Base-by-base conservation (phyloP, 2,329 filamentous ascomycete genomes). In the Cordyceps tenuipes region DNA sequence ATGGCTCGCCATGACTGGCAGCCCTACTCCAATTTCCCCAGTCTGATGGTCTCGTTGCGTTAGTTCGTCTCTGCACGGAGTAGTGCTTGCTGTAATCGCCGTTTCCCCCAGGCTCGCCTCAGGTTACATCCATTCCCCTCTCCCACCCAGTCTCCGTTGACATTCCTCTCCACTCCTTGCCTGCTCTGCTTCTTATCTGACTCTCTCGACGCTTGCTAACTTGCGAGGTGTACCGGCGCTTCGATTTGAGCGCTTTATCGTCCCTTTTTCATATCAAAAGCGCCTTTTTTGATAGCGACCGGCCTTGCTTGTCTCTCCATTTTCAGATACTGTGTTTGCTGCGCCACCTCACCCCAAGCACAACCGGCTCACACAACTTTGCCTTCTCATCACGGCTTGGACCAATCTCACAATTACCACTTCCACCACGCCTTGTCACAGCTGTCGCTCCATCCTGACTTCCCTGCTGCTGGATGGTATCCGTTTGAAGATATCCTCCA, bases 101-200 rank as follows among this genome's bases (percentile, higher is more conserved):
- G 21, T 52, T 52, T 8, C 23, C 55, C 63, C 62, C 62, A 61
- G 34, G 65, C 61, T 59, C 62, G 59, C 63, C 58, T 63, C 61
- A 63, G 64, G 65, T 67, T 66, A 60, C 64, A 66, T 67, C 39
- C 64, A 66, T 67, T 15, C 39, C 61, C 62, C 59, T 63, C 59
- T 58, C 61, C 44, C 55, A 57, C 36, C 55, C 21, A 6, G 15
- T n/a, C 13, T 49, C 58, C 46, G 57, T 49, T 57, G 44, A 57
- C 57, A 57, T 58, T 58, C 54, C 60, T 61, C 63, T 62, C 57
- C 62, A 44, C 46, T 60, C 62, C 63, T 53, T 60, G 50, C 56
- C 17, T 41, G 19, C 36, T 39, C 46, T 47, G 58, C 36, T 61
- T 62, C 61, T 57, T 56, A 59, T 63, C 60, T 58, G 34, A 54